A percentile compares a stretch with the other conserved stretches of the same genome.
phyloP scores from a whole-genome alignment of 495 filamentous ascomycete genomes.

The Aspergillus conjunctus region DNA sequence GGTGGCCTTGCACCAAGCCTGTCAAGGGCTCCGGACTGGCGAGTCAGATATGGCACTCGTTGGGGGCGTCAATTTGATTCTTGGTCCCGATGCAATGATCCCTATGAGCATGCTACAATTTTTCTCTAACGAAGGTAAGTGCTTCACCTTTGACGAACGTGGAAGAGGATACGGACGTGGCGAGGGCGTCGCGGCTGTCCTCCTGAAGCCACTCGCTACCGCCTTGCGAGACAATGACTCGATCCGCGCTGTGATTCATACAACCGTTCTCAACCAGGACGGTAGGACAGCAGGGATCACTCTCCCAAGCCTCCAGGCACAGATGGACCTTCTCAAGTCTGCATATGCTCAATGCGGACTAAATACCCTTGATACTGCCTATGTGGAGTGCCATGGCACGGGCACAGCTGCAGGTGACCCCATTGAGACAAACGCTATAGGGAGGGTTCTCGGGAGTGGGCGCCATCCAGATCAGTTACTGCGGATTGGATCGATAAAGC shows the following conservation, averaged over 20 bases:
- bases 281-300: constrained; percentile 37
- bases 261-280: constrained; percentile 42
- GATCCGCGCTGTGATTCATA: constrained; percentile 42
- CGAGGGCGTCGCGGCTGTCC: constrained; percentile 43
- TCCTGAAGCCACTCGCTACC: constrained; percentile 41
- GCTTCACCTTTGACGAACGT: constrained; percentile 43
- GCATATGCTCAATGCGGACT: constrained; percentile 32
- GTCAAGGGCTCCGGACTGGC: constrained; percentile 43
- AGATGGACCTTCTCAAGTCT: constrained; percentile 29
- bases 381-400: constrained; percentile 44
- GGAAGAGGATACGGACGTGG: constrained; percentile 53
- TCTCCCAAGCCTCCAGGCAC: constrained; percentile 24
- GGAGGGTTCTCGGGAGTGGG: background rate
- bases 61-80: constrained; percentile 43
- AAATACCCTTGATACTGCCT: constrained; percentile 22
- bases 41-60: constrained; percentile 43
- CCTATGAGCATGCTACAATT: constrained; percentile 23
- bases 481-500: constrained; percentile 46
- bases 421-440: constrained; percentile 12
- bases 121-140: constrained; percentile 15
- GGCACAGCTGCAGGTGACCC: constrained; percentile 28
- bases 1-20: constrained; percentile 44
- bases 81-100: constrained; percentile 35
- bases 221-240: constrained; percentile 41
- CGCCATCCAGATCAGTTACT: background rate